Conservation (phyloP, 2,329 filamentous ascomycete species). For the Raffaelea albimanens region DNA sequence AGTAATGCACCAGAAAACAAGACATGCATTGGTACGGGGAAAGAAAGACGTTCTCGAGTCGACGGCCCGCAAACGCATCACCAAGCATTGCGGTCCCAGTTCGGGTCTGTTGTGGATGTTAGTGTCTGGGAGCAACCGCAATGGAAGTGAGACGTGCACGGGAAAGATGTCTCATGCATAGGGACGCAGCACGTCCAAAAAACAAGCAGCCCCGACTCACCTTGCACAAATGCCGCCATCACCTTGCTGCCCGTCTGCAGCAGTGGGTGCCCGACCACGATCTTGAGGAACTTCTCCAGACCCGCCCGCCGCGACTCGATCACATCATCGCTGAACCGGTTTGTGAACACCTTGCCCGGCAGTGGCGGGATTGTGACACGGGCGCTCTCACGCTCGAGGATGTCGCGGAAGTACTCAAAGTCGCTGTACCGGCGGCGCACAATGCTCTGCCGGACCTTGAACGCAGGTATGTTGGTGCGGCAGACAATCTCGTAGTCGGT, state of each 20-base stretch:
- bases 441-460: conserved; percentile 83
- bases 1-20: not conserved
- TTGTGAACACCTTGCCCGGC: conserved; percentile 95
- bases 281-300: conserved; percentile 90
- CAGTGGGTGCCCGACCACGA: conserved; percentile 91
- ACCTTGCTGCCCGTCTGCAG: conserved; percentile 98
- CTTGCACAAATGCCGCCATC: conserved; percentile 90
- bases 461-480: conserved; percentile 96
- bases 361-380: conserved; percentile 92
- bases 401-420: conserved; percentile 98
- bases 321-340: conserved; percentile 95
- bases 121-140: not conserved
- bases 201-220: conserved; percentile 35
- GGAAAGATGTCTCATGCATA: not conserved
- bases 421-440: conserved; percentile 94
- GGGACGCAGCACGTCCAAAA: not conserved
- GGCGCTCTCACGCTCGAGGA: conserved; percentile 88
- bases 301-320: conserved; percentile 91
- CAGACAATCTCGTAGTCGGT: conserved; percentile 98
- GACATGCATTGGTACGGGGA: not conserved
- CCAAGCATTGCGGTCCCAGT: conserved; percentile 89
- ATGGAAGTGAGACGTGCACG: not conserved
- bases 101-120: conserved; percentile 54
- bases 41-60: not conserved
- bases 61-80: conserved; percentile 30